phyloP scores from a whole-genome alignment of 768 basidiomycete species.

The Termitomyces titanicus region DNA sequence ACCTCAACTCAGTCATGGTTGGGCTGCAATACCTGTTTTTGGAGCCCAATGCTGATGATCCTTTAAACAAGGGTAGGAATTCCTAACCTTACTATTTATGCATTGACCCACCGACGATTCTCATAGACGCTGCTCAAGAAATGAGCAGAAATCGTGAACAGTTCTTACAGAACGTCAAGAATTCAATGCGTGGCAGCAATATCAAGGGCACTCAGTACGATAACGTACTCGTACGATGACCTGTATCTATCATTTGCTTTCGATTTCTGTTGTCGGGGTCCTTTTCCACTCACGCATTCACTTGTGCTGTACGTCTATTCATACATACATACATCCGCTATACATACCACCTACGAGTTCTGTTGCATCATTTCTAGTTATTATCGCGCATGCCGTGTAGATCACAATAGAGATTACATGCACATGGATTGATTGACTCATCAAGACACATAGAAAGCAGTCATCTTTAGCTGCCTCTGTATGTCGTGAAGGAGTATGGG shows the following conservation, averaged over 20 bases:
- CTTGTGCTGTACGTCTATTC: constrained; percentile 28
- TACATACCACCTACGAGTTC: constrained; percentile 25
- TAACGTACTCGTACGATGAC: constrained; percentile 56
- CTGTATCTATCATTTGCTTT: constrained; percentile 1
- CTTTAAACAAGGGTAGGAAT: constrained; percentile 93
- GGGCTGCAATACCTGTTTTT: constrained; percentile 97
- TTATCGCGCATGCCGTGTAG: constrained; percentile 24
- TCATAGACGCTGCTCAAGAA: constrained; percentile 91
- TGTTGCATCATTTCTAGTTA: constrained; percentile 17
- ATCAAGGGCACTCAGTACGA: constrained; percentile 82
- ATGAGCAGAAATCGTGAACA: constrained; percentile 83
- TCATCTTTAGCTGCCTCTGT: constrained; percentile 72
- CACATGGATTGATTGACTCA: constrained; percentile 19
- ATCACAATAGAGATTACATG: constrained; percentile 28
- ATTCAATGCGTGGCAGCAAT: constrained; percentile 76
- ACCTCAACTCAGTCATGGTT: constrained; percentile 97
- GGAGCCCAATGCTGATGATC: constrained; percentile 98
- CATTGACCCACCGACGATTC: constrained; percentile 3
- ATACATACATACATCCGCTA: constrained; percentile 27
- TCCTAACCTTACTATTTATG: not conserved
- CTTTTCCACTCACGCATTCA: constrained; percentile 25
- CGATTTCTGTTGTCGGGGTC: constrained; percentile 15
- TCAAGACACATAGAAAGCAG: not conserved
- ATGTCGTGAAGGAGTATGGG: constrained; percentile 89
- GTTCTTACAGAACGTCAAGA: constrained; percentile 83